phyloP scores from a whole-genome alignment of 768 basidiomycete genomes.

The Filobasidium floriforme region DNA sequence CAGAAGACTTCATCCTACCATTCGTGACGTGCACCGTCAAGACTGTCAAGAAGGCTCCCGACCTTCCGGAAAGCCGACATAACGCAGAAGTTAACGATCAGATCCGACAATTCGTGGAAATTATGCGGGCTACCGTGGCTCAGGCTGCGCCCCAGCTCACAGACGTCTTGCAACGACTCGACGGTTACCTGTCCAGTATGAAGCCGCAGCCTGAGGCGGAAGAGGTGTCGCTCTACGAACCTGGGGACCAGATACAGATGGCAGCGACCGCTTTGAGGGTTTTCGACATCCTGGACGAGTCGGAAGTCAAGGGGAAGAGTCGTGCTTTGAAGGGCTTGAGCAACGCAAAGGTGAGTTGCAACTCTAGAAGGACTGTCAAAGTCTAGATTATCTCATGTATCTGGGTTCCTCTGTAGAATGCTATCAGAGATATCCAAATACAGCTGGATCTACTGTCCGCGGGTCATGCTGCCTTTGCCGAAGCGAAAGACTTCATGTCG shows the following conservation, averaged over 20 bases:
- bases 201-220: slow-evolving; percentile 11
- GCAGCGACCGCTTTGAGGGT: slow-evolving; percentile 62
- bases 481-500: background rate
- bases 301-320: slow-evolving; percentile 65
- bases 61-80: slow-evolving; percentile 77
- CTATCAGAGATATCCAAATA: background rate
- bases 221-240: background rate
- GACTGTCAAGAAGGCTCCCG: slow-evolving; percentile 80
- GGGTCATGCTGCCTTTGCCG: slow-evolving; percentile 1
- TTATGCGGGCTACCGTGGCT: slow-evolving; percentile 63
- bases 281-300: slow-evolving; percentile 62
- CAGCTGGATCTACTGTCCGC: background rate
- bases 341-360: slow-evolving; percentile 61
- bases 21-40: slow-evolving; percentile 86
- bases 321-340: slow-evolving; percentile 59
- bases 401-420: background rate
- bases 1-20: slow-evolving; percentile 93
- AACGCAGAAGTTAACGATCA: slow-evolving; percentile 88
- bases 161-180: slow-evolving; percentile 72
- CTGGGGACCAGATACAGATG: slow-evolving; percentile 59
- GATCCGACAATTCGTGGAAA: slow-evolving; percentile 75
- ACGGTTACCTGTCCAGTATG: slow-evolving; percentile 54
- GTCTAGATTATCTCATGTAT: background rate
- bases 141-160: slow-evolving; percentile 67
- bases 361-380: background rate